A percentile compares a stretch with the other conserved stretches of the same genome.
These are phyloP conservation scores for Echria macrotheca DNA, from an alignment of 495 filamentous ascomycete species.

Conservation along the genomic window DNA sequence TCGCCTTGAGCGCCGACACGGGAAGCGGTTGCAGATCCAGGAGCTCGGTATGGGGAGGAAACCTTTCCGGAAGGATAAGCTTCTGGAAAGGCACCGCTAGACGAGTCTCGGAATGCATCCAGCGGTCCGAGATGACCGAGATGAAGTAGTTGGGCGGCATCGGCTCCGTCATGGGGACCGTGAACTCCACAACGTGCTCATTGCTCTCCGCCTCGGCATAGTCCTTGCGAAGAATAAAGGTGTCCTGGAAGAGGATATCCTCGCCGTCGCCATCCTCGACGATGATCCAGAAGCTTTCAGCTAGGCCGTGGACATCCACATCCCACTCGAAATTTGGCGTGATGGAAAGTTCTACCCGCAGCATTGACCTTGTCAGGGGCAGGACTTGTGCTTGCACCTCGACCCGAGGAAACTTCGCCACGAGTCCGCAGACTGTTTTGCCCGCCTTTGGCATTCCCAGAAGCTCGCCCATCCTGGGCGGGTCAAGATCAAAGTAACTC, in stretches of 20 bases:
- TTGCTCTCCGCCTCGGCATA: constrained; percentile 76
- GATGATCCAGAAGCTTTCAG: constrained; percentile 94
- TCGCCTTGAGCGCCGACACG: constrained; percentile 77
- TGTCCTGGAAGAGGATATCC: constrained; percentile 91
- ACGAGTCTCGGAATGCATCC: constrained; percentile 97
- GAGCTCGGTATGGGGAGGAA: constrained; percentile 86
- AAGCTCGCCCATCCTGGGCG: constrained; percentile 94
- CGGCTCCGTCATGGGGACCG: constrained; percentile 90
- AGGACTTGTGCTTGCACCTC: constrained; percentile 90
- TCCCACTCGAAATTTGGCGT: constrained; percentile 97
- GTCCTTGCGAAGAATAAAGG: constrained; percentile 86
- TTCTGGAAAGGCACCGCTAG: constrained; percentile 92
- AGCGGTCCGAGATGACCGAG: constrained; percentile 85
- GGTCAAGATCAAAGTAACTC: constrained; percentile 92
- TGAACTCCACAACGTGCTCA: constrained; percentile 96
- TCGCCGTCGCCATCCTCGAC: constrained; percentile 98
- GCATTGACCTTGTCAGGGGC: constrained; percentile 91
- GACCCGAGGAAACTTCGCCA: constrained; percentile 88
- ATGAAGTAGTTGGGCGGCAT: constrained; percentile 99
- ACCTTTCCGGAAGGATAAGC: constrained; percentile 87
- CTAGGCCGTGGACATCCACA: constrained; percentile 74
- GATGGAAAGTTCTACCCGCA: constrained; percentile 89
- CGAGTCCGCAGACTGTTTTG: constrained; percentile 73
- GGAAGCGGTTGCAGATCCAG: constrained; percentile 88
- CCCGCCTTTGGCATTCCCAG: constrained; percentile 89